phyloP scores from a whole-genome alignment of 768 basidiomycete species.

The Crucibulum laeve region DNA sequence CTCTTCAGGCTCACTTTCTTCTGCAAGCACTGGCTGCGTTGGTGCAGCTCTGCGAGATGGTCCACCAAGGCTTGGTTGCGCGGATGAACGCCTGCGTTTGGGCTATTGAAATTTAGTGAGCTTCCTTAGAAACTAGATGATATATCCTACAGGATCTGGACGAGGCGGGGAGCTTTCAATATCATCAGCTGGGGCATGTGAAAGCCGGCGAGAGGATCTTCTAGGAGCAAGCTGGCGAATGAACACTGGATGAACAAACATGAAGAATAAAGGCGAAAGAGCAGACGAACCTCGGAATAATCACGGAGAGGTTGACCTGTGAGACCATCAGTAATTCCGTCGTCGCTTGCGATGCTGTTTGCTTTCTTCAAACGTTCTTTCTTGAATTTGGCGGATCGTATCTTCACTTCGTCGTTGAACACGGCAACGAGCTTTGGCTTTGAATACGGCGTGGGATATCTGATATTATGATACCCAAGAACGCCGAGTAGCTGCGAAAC shows the following conservation, averaged over 20 bases:
- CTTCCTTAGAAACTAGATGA: constrained; percentile 7
- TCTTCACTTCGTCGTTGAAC: constrained; percentile 76
- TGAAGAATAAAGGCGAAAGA: background rate
- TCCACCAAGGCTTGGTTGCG: constrained; percentile 63
- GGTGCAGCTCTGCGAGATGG: constrained; percentile 29
- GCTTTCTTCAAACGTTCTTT: constrained; percentile 61
- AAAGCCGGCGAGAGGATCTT: constrained; percentile 62
- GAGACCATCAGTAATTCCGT: constrained; percentile 79
- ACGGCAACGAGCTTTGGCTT: constrained; percentile 73
- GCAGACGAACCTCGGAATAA: constrained; percentile 35
- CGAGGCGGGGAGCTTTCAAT: constrained; percentile 33
- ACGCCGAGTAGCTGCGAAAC: constrained; percentile 80
- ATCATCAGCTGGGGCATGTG: constrained; percentile 47
- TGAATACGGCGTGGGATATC: constrained; percentile 69
- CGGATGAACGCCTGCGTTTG: constrained; percentile 79
- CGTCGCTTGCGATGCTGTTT: constrained; percentile 72
- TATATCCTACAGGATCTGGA: constrained; percentile 52
- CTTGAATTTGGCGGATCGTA: constrained; percentile 51
- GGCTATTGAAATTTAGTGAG: constrained; percentile 36
- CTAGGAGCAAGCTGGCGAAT: constrained; percentile 22
- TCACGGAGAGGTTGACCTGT: constrained; percentile 66
- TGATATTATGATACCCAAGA: constrained; percentile 71
- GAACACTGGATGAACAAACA: background rate
- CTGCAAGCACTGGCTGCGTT: constrained; percentile 42
- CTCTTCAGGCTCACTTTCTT: constrained; percentile 78